Evolutionary conservation across 352 stramenopile species (phyloP), one percentile per base, ranked within the genome.

Genomic region (Globisporangium cystogenes): DNA sequence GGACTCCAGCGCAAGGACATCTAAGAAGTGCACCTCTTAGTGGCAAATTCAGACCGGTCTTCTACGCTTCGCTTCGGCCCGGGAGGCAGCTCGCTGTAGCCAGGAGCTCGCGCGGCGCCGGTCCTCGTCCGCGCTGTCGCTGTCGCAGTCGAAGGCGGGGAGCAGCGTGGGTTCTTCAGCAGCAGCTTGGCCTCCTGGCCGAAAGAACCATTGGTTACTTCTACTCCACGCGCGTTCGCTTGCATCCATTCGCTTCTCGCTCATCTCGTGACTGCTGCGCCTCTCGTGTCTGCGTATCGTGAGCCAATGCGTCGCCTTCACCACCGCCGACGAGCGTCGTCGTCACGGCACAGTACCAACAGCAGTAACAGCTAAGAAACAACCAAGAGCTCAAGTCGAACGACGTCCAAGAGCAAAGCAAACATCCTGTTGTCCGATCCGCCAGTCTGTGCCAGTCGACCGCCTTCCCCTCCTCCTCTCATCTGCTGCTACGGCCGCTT

Each of bases 1-100:
- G 82, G 82, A 85, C 82, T 95, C 65, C 84, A 93, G 72, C 84
- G 84, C 80, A 95, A 95, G 84, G 84, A 95, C 82, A 95, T 95
- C 75, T 95, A 95, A 77, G 68, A 59, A 68, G 67, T 75, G 60
- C 47, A 62, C 52, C 62, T 71, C 63, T 55, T 44, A 68, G 65
- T 64, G 67, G 66, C 75, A 81, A 74, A 76, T 82, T 74, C 79
- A 78, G 85, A 87, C 82, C 71, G 76, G 80, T 88, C 79, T 88
- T 90, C 76, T 86, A 78, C 72, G 64, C 64, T 71, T 68, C 52
- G 64, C 48, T 68, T 59, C 60, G 33, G 36, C 29, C 42, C 21
- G 11, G 23, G 29, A 35, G 36, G 23, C 48, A 45, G 37, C 45
- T 49, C 35, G 31, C 31, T 44, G 20, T 62, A 53, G 49, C 15